Base-by-base conservation (phyloP, 1,139 yeast species). In the Geotrichum aggregatum region DNA sequence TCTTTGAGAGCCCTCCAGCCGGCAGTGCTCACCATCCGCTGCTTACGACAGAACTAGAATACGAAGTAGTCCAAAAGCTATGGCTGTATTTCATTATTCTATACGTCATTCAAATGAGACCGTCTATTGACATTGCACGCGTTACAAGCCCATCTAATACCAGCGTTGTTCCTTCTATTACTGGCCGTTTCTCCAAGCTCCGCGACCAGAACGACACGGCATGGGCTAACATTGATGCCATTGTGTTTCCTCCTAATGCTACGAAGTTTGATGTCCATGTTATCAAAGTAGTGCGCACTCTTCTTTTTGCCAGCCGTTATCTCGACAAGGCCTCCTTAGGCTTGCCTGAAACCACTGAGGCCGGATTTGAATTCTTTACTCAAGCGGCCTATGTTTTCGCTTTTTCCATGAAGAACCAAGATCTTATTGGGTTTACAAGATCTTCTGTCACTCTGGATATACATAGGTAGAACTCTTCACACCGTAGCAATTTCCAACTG, bases 211-310 rank as follows among this genome's bases (percentile, higher is more conserved):
- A 35, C 11, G 49, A 50, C 30, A 22, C 14, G 5, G 48, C 40
- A 10, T 52, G 55, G 55, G 49, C 48, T 19, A 43, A 30, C 11
- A 47, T 44, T 11, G 21, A 47, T 31, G 19, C 30, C 6, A n/a
- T 35, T 16, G 19, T 53, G 30, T 47, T 53, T 24, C 33, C 14
- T 11, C 26, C 45, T 3, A 24, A 46, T 7, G 34, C 24, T 10
- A 21, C 19, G 5, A 30, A 30, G 28, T 47, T 49, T 44, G 67
- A 65, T 41, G 49, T 58, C 8, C 67, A 64, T 44, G 56, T 56
- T 28, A 55, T 62, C 41, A 65, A 65, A 48, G 67, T 63, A 2
- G 57, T 61, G 13, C 49, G 68, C 18, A 62, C 66, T 2, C 45
- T 64, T 42, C 51, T 63, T 44, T 59, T 64, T 38, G 56, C 64